Evolutionary conservation across 148 eudicot species (phyloP), one percentile per base, ranked within the genome.

Genomic region (Rhododendron ovatum): DNA sequence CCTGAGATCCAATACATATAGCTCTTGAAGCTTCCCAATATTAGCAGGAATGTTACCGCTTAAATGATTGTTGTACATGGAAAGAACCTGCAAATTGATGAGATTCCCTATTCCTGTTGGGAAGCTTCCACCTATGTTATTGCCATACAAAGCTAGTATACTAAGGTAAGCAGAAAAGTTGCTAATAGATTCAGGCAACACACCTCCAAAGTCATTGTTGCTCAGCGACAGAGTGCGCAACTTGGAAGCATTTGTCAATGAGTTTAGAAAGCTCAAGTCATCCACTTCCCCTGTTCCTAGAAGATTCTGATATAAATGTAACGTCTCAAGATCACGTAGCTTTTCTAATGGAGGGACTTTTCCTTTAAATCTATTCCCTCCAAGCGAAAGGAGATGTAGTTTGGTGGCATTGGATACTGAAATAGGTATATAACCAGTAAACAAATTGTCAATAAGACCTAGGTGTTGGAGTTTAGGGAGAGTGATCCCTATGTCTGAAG

Each of bases 151-250:
- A 14, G 1, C 2, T 28, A 69, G 37, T 2, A 0, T 4, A 3
- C 12, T 2, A 3, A 69, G 15, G 12, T 73, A 0, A 13, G 77
- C 4, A 1, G 77, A 12, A 37, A 73, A 33, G 35, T 73, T 73
- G 41, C 77, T 17, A 6, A 73, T 14, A 4, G 22, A 30, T 1
- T 9, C 7, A 1, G 41, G 43, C 41, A 73, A 73, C 18, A 73
- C 0, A 2, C 43, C 77, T 30, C 77, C 77, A 33, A 73, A 73
- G 1, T 73, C 33, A 37, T 73, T 73, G 2, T 4, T 0, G 9
- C 4, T 10, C 2, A 28, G 7, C 1, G 0, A 0, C 6, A 73
- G 41, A 4, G 0, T 0, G 20, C 4, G 0, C 41, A 73, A 30
- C 35, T 3, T 12, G 77, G 77, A 14, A 1, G 77, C 77, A 73